These are phyloP conservation scores for Amauroascus niger DNA, from an alignment of 2,329 filamentous ascomycete species.

Conservation along the genomic window DNA sequence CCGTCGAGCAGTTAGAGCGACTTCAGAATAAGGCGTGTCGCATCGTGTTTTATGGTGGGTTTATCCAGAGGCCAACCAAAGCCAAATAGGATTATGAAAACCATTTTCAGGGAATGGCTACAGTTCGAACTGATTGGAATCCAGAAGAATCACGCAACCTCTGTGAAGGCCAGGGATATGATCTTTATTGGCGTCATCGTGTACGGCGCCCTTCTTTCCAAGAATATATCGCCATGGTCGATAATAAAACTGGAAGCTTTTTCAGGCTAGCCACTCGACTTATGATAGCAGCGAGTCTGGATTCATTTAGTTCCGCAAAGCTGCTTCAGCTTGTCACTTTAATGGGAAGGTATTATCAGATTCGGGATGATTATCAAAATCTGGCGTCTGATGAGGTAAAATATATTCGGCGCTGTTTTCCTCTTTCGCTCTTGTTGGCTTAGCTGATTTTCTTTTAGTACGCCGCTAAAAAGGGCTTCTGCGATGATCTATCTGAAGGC, in stretches of 20 bases:
- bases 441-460: constrained; percentile 42
- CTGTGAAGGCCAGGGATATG: constrained; percentile 41
- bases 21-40: not conserved
- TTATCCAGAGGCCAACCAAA: too few relatives aligned
- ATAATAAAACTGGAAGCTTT: constrained; percentile 42
- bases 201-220: constrained; percentile 39
- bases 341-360: constrained; percentile 40
- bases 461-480: constrained; percentile 80
- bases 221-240: constrained; percentile 43
- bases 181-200: constrained; percentile 42
- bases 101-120: constrained; percentile 26
- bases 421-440: not conserved
- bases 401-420: not conserved
- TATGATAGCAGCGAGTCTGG: constrained; percentile 28
- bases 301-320: constrained; percentile 23
- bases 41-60: constrained; percentile 23
- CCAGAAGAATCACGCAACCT: constrained; percentile 38
- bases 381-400: constrained; percentile 44
- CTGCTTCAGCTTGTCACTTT: constrained; percentile 57
- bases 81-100: constrained; percentile 34
- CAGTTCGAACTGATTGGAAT: constrained; percentile 11
- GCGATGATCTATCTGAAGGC: constrained; percentile 90
- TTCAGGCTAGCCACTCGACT: constrained; percentile 39
- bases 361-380: constrained; percentile 73
- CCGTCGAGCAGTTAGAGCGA: not conserved